These are phyloP conservation scores for Hymenoscyphus infarciens DNA, from an alignment of 2,329 filamentous ascomycete species.

Conservation along the genomic window DNA sequence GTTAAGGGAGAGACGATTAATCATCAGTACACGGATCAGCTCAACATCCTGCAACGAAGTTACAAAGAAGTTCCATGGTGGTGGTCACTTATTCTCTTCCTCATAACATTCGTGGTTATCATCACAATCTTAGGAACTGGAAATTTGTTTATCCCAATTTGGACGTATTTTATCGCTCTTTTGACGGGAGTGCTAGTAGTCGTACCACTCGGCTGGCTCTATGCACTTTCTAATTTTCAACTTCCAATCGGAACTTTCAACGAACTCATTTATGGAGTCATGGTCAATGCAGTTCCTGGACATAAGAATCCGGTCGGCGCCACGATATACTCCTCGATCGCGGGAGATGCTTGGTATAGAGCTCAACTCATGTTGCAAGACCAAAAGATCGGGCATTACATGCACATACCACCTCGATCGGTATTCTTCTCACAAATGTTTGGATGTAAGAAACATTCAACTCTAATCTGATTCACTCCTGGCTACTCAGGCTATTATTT, in stretches of 20 bases:
- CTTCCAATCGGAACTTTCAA: constrained; percentile 56
- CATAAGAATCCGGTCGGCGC: constrained; percentile 57
- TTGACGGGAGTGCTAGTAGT: constrained; percentile 50
- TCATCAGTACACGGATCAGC: constrained; percentile 53
- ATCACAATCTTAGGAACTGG: constrained; percentile 49
- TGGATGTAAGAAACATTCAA: constrained; percentile 33
- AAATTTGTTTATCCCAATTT: constrained; percentile 55
- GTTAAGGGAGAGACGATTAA: constrained; percentile 41
- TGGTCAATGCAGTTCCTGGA: constrained; percentile 49
- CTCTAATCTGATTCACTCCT: neutral
- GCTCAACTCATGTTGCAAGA: constrained; percentile 58
- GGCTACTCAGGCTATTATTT: neutral
- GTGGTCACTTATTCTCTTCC: constrained; percentile 54
- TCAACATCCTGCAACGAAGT: constrained; percentile 54
- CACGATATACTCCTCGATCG: constrained; percentile 54
- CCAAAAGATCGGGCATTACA: constrained; percentile 61
- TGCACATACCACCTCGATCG: constrained; percentile 55
- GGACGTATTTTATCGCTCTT: constrained; percentile 57
- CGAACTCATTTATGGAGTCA: constrained; percentile 56
- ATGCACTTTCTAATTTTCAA: constrained; percentile 55
- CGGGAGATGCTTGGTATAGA: constrained; percentile 60
- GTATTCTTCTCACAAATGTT: constrained; percentile 61
- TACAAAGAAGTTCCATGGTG: constrained; percentile 57
- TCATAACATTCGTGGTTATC: constrained; percentile 46
- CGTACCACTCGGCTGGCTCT: constrained; percentile 54